Conservation (phyloP, 78 protist genomes). For the Dictyostelium firmibasis region DNA sequence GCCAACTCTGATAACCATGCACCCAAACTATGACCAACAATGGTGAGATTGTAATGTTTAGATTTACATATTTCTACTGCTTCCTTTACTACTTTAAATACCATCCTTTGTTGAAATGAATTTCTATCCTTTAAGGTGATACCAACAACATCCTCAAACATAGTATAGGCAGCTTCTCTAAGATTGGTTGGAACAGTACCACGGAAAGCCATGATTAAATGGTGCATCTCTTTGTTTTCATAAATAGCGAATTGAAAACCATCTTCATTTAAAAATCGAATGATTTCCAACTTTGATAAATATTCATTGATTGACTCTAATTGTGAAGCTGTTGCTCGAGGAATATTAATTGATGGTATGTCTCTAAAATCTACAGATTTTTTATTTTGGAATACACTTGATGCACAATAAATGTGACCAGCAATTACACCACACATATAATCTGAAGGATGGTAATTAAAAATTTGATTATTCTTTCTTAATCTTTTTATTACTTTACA, state of each 20-base stretch:
- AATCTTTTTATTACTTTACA: not conserved
- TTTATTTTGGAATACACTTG: not conserved
- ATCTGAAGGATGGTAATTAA: constrained; percentile 20
- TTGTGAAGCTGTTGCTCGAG: not conserved
- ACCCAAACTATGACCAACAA: constrained; percentile 1
- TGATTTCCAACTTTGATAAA: not conserved
- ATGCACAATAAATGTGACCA: not conserved
- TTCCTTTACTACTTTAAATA: not conserved
- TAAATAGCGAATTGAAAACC: constrained; percentile 10
- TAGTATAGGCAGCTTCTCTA: not conserved
- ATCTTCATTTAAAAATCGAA: not conserved
- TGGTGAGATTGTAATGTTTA: not conserved
- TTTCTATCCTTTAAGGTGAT: not conserved
- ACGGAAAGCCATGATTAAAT: not conserved
- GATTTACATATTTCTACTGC: not conserved
- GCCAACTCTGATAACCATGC: not conserved
- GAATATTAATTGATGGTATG: not conserved
- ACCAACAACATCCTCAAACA: not conserved
- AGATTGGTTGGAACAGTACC: not conserved
- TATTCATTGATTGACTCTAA: not conserved
- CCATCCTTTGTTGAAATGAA: not conserved
- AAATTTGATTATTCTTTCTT: not conserved
- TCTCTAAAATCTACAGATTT: not conserved
- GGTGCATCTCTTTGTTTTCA: constrained; percentile 24
- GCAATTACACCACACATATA: not conserved